Conservation (phyloP, 345 rosid species). For the Populus ilicifolia region DNA sequence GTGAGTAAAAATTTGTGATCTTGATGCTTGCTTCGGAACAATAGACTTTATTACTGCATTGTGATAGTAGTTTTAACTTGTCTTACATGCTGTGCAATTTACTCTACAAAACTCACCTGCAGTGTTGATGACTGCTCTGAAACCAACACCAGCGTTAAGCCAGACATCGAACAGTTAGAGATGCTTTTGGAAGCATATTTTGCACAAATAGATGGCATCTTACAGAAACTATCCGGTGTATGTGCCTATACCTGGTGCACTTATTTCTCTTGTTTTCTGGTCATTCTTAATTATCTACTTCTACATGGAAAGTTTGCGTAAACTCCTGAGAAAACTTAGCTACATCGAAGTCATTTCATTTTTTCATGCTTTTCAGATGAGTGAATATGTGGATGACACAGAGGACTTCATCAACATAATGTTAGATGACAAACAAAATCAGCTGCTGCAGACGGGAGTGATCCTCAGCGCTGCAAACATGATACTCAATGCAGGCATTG, state of each 20-base stretch:
- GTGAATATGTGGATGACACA: constrained; percentile 49
- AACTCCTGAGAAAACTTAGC: background rate
- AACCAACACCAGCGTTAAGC: constrained; percentile 20
- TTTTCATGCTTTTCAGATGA: constrained; percentile 31
- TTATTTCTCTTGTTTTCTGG: no score
- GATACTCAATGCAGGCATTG: constrained; percentile 47
- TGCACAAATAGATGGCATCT: constrained; percentile 47
- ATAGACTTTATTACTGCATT: background rate
- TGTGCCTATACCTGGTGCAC: constrained; percentile 4
- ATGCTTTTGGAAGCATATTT: constrained; percentile 60
- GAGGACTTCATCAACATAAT: constrained; percentile 58
- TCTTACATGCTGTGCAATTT: background rate
- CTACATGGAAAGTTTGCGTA: no score
- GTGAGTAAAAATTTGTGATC: no score
- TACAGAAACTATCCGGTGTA: constrained; percentile 48
- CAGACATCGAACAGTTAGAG: constrained; percentile 45
- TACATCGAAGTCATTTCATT: background rate
- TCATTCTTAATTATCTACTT: no score
- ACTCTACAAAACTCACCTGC: background rate
- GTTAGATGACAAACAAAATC: constrained; percentile 53
- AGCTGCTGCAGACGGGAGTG: constrained; percentile 51
- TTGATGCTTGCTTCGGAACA: no score
- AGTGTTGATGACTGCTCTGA: constrained; percentile 33
- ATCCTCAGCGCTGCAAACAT: constrained; percentile 41
- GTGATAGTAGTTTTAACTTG: background rate